Evolutionary conservation across 73 alveolate species (phyloP).

Genomic region (Paramecium caudatum): DNA sequence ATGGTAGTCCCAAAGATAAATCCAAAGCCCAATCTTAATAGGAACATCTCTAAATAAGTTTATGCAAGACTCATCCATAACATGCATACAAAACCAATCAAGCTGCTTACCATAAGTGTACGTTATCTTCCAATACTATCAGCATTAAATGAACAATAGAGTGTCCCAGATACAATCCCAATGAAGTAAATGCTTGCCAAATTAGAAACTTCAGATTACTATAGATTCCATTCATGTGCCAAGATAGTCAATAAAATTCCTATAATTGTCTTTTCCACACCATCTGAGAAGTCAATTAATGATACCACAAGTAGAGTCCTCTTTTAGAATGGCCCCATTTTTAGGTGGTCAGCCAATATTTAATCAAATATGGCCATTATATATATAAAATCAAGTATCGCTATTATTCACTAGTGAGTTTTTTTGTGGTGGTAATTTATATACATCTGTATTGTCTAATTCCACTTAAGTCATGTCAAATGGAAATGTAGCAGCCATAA

Average conservation of each 20-base stretch:
- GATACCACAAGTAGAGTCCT: constrained; percentile 26
- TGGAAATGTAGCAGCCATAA: constrained; percentile 24
- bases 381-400: too few species aligned
- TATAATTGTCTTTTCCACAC: constrained; percentile 31
- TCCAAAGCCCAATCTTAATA: constrained; percentile 34
- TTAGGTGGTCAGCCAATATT: not conserved
- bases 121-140: constrained; percentile 37
- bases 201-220: constrained; percentile 7
- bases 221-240: constrained; percentile 54
- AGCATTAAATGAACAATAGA: constrained; percentile 49
- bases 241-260: constrained; percentile 33
- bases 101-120: not conserved
- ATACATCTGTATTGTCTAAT: constrained; percentile 48
- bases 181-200: constrained; percentile 40
- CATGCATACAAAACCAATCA: constrained; percentile 26
- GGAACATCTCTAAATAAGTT: constrained; percentile 28
- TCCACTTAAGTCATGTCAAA: constrained; percentile 63
- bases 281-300: constrained; percentile 58
- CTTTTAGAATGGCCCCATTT: constrained; percentile 51
- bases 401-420: not conserved
- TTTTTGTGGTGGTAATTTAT: not conserved
- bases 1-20: constrained; percentile 63
- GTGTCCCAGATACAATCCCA: constrained; percentile 44
- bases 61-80: constrained; percentile 58
- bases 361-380: constrained; percentile 31